Base-by-base conservation (phyloP, 129 eudicot genomes). In the Scalesia atractyloides region DNA sequence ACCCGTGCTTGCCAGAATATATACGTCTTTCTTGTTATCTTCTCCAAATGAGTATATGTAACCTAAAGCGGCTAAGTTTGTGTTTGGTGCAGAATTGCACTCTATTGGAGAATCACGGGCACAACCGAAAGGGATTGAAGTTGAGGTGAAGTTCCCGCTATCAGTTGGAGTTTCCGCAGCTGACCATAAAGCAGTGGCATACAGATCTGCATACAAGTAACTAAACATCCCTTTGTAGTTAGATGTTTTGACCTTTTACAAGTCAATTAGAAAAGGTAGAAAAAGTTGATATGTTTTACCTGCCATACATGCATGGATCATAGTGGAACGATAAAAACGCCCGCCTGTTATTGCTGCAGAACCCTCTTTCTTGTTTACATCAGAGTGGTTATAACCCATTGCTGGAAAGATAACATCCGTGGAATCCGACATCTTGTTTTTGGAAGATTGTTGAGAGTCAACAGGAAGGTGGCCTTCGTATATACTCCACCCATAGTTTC, bases 301-400 rank as follows among this genome's bases (percentile, higher is more conserved):
- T 93, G 82, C 92, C 98, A 68, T 85, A 74, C 76, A 82, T 80
- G 86, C 98, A 90, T 34, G 98, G 98, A 84, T 93, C 98, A 1
- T 82, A n/a, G 72, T 70, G 19, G 95, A 84, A 2, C 96, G 96
- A 81, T 93, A 93, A 68, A 93, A 73, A 46, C 73, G 84, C 46
- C 92, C 97, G 48, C 98, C 96, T 22, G 92, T 75, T 69, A 93
- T 93, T 18, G 96, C 87, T 53, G 98, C 98, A 5, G 96, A 93
- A 12, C 97, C 97, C 44, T 68, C 83, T 41, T 86, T 82, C 61
- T 87, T 86, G 77, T 87, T 90, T 50, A 93, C 69, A 26, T 87
- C 81, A 19, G 82, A 69, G 67, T 93, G 96, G 59, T 74, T 82
- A 74, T 93, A 89, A 57, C 98, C 96, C 74, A 75, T 59, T 20